phyloP scores from a whole-genome alignment of 768 basidiomycete species.

The Tricholoma matsutake region DNA sequence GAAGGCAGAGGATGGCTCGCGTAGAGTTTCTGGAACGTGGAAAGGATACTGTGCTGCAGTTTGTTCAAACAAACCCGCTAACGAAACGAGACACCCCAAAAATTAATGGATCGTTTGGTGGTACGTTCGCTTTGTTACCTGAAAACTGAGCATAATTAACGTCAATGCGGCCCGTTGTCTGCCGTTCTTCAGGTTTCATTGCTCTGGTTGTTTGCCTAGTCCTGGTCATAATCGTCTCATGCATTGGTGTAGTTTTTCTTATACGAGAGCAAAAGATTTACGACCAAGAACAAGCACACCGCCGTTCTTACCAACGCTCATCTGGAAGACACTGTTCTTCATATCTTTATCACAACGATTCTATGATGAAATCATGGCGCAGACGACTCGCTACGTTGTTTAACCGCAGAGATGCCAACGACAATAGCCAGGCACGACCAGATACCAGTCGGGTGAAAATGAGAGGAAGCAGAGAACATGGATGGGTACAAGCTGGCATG shows the following conservation, averaged over 20 bases:
- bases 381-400: slow-evolving; percentile 5
- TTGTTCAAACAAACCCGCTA: slow-evolving; percentile 3
- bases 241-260: slow-evolving; percentile 53
- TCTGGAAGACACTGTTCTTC: slow-evolving; percentile 12
- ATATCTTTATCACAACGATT: slow-evolving; percentile 2
- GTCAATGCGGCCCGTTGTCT: not conserved
- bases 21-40: not conserved
- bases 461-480: slow-evolving; percentile 29
- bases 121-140: slow-evolving; percentile 28
- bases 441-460: slow-evolving; percentile 7
- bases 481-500: slow-evolving; percentile 52
- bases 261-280: slow-evolving; percentile 47
- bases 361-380: slow-evolving; percentile 4
- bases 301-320: slow-evolving; percentile 17
- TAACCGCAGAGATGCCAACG: not conserved
- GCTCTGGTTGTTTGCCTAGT: slow-evolving; percentile 54
- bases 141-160: not conserved
- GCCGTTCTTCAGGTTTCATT: slow-evolving; percentile 48
- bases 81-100: slow-evolving; percentile 38
- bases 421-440: not conserved
- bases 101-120: slow-evolving; percentile 49
- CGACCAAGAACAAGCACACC: slow-evolving; percentile 34
- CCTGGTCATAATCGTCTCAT: slow-evolving; percentile 50
- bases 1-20: slow-evolving; percentile 3
- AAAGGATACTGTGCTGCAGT: not conserved